Base-by-base conservation (phyloP, 1,139 yeast species). In the Kodamaea derodonti region DNA sequence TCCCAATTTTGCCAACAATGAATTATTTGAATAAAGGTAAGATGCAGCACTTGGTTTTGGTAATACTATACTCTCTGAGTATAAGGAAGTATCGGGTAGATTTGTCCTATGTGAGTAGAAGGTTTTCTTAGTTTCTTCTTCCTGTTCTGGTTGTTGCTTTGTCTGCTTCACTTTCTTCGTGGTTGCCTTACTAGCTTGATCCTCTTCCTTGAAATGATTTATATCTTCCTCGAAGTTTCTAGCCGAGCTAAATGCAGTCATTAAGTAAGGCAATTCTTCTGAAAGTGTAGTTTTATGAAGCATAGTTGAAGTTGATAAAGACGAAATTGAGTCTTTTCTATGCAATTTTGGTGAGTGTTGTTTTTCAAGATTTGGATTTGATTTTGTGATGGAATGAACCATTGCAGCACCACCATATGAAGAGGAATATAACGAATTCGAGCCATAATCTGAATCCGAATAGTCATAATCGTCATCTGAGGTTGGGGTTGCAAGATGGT, bases 201-300 rank as follows among this genome's bases (percentile, higher is more conserved):
- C 56, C 18, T 54, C 56, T 33, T 52, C 60, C 30, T 56, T 52
- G 45, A 47, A 65, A 40, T 65, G 72, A 33, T 57, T 58, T 4
- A 75, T 58, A 41, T 75, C 80, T 43, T 70, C 72, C 41, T 72
- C 76, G 12, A 72, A 62, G 25, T 66, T 68, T 40, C 64, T 69
- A 2, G 78, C 80, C 43, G 71, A 70, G 41, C 71, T 68, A 42
- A 77, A 78, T n/a, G 81, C 83, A 12, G 71, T 56, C 72, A 77
- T 62, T 45, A 78, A 56, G 42, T 65, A 69, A 0, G 84, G 84
- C 47, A 78, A 54, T 45, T 76, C 79, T 23, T 75, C 80, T 2
- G 76, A 49, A 4, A 77, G 56, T 2, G 78, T 69, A 1, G 79
- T 65, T 42, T 69, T 71, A 24, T 63, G 70, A 27, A 69, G 49